Evolutionary conservation across 2,329 filamentous ascomycete species (phyloP), one percentile per base, ranked within the genome.

Genomic region (Aspergillus novoparasiticus): DNA sequence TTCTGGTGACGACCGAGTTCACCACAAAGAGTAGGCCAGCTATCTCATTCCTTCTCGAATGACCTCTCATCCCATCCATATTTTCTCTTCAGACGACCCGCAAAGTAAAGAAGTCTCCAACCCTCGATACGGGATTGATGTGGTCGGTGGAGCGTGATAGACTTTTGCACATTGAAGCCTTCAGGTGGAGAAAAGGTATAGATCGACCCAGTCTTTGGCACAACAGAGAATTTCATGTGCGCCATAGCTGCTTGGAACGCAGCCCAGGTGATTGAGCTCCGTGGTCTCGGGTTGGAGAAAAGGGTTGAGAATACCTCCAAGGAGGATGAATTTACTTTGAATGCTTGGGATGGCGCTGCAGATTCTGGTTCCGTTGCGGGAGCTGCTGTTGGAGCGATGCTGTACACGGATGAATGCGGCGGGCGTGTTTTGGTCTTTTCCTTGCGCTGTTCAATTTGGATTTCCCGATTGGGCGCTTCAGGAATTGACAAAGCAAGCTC

Each of bases 391-490:
- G 28, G 23, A 1, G 28, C 14, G 10, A 51, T 51, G 12, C 48
- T 51, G 10, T 51, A 43, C 0, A 70, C 58, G 0, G 78, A 80
- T 1, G 76, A 75, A 30, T 79, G 68, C 76, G 34, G 36, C 2
- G 64, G 79, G 0, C 82, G 78, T 0, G 81, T 83, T 72, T 83
- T 85, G 50, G 80, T 74, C 63, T 83, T 84, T 46, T 78, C 62
- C 26, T 68, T 75, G 28, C 77, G 76, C 50, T 78, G 69, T 60
- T 81, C 70, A 1, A 80, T 63, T 11, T 62, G 66, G 1, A 72
- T 32, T 32, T 4, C 16, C 28, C 26, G 28, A 16, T 8, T 51
- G 16, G 28, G 26, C 28, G 9, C 26, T 30, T 32, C 48, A 2
- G 48, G 26, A 2, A 32, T 32, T 30, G 26, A 51, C 48, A 16